Percentiles rank a stretch among this genome's conserved stretches.
Evolutionary conservation across 2,329 filamentous ascomycete species (phyloP).

Genomic region (Epichloe bromicola): DNA sequence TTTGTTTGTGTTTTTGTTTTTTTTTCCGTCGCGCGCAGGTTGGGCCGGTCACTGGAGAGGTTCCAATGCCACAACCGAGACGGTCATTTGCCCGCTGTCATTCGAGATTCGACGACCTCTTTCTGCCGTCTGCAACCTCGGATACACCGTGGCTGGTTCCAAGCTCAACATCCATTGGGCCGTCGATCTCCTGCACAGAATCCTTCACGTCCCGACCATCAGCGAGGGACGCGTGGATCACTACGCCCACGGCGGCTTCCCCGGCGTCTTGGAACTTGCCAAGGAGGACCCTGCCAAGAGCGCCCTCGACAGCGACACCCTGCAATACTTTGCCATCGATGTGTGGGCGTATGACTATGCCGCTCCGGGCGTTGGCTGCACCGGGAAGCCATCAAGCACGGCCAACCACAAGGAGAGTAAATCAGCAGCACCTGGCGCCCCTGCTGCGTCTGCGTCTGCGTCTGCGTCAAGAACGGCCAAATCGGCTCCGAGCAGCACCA

Average conservation of each 20-base stretch:
- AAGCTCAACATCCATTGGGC: conserved; percentile 51
- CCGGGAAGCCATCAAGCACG: too few species aligned
- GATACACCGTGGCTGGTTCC: conserved; percentile 46
- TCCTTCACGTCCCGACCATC: conserved; percentile 49
- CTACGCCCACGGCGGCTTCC: conserved; percentile 32
- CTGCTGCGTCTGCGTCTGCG: too few species aligned
- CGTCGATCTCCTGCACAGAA: conserved; percentile 52
- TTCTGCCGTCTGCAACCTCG: conserved; percentile 44
- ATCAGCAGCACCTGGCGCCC: too few species aligned
- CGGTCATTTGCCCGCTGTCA: too few species aligned
- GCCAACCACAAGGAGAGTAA: too few species aligned
- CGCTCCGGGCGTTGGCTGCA: too few species aligned
- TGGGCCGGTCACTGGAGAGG: too few species aligned
- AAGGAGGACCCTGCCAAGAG: conserved; percentile 31
- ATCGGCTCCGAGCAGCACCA: too few species aligned
- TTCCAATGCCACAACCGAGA: too few species aligned
- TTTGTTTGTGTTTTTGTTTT: too few species aligned
- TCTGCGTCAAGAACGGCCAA: too few species aligned
- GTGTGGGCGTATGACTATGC: conserved; percentile 54
- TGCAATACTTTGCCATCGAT: conserved; percentile 59
- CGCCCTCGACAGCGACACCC: conserved; percentile 44
- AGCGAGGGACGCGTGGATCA: conserved; percentile 36
- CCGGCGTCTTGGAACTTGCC: conserved; percentile 40
- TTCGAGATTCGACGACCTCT: conserved; percentile 38
- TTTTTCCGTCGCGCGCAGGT: too few species aligned